A percentile compares a stretch with the other conserved stretches of the same genome.
These are phyloP conservation scores for Amanita exitialis DNA, from an alignment of 768 basidiomycete genomes.

Conservation along the genomic window DNA sequence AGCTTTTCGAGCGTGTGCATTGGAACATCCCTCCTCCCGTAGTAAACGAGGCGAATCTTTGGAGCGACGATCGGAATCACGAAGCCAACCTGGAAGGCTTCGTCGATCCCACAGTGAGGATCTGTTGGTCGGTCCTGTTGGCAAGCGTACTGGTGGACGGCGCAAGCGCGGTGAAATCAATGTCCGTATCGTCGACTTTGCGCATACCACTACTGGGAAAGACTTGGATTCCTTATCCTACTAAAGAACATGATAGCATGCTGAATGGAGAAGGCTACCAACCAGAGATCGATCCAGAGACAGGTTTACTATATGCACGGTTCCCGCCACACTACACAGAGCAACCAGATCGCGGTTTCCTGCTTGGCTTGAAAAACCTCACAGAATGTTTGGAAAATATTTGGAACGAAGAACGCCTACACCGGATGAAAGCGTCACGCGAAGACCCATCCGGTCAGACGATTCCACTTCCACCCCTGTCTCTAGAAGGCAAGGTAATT, in stretches of 20 bases:
- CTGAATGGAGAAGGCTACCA: slow-evolving; percentile 68
- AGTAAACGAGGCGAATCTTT: slow-evolving; percentile 73
- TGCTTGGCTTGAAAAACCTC: slow-evolving; percentile 82
- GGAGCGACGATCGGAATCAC: slow-evolving; percentile 45
- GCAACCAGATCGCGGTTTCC: slow-evolving; percentile 88
- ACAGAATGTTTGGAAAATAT: slow-evolving; percentile 69
- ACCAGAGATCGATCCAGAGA: slow-evolving; percentile 72
- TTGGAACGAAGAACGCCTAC: slow-evolving; percentile 79
- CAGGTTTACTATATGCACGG: slow-evolving; percentile 79
- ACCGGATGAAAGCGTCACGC: slow-evolving; percentile 51
- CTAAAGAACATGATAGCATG: slow-evolving; percentile 34
- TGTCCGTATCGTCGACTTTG: slow-evolving; percentile 96
- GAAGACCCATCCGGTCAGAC: slow-evolving; percentile 40
- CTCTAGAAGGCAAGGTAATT: slow-evolving; percentile 67
- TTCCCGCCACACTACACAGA: slow-evolving; percentile 91
- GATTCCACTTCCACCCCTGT: slow-evolving; percentile 51
- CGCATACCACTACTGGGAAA: slow-evolving; percentile 91
- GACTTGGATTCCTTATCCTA: slow-evolving; percentile 75
- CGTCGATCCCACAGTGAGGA: slow-evolving; percentile 79
- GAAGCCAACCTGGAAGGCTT: slow-evolving; percentile 35
- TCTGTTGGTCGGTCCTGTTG: slow-evolving; percentile 55
- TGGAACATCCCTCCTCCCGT: slow-evolving; percentile 58
- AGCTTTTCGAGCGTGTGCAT: slow-evolving; percentile 46
- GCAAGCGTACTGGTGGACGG: slow-evolving; percentile 51
- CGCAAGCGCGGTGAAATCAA: slow-evolving; percentile 86